phyloP scores from a whole-genome alignment of 768 basidiomycete genomes.

The Lactarius sanguifluus region DNA sequence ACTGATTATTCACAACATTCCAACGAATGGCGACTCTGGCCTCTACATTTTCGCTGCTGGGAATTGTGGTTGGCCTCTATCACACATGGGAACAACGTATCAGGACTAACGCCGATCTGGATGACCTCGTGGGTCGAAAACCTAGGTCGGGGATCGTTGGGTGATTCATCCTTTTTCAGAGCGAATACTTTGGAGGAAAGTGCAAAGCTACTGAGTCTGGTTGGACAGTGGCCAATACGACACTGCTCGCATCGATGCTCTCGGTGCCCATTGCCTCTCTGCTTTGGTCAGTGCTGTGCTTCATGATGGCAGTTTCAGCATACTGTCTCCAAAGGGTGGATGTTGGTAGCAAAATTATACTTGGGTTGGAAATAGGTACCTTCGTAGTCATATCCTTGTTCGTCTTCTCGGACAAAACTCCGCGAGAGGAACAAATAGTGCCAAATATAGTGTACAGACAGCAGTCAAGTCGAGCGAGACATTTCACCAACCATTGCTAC shows the following conservation, averaged over 20 bases:
- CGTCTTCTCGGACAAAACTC: constrained; percentile 9
- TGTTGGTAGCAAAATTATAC: constrained; percentile 2
- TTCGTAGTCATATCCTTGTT: not conserved
- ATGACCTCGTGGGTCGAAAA: constrained; percentile 13
- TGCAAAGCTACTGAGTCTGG: not conserved
- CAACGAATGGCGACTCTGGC: constrained; percentile 14
- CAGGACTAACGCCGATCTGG: constrained; percentile 10
- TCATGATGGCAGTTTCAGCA: constrained; percentile 12
- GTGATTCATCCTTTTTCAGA: constrained; percentile 1
- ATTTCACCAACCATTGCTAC: not conserved
- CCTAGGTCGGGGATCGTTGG: not conserved
- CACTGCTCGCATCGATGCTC: constrained; percentile 13
- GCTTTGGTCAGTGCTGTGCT: constrained; percentile 17
- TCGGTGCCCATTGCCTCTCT: constrained; percentile 20
- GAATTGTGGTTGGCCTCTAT: constrained; percentile 15
- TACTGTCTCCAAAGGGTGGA: constrained; percentile 12
- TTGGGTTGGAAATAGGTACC: constrained; percentile 12
- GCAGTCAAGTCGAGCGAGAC: not conserved
- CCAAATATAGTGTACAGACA: constrained; percentile 13
- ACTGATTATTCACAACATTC: constrained; percentile 3
- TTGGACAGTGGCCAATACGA: constrained; percentile 6
- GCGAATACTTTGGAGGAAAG: constrained; percentile 9
- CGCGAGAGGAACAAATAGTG: constrained; percentile 13
- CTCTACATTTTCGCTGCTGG: constrained; percentile 8
- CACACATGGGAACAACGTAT: constrained; percentile 15